These are phyloP conservation scores for Plantago coronopus DNA, from an alignment of 305 asterid genomes.

Conservation along the genomic window DNA sequence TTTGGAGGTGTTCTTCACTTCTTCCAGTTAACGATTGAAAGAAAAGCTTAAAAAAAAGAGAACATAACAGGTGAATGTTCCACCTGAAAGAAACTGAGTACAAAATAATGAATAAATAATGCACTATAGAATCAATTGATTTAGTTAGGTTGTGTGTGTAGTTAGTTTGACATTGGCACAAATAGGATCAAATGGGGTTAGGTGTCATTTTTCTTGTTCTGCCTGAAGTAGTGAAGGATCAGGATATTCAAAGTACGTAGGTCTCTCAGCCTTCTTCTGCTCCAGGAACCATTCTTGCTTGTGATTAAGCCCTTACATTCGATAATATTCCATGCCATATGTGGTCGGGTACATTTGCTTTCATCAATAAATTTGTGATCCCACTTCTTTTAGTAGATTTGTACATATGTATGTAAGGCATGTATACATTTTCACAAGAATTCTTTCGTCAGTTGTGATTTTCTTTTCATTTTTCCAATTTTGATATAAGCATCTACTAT, in stretches of 20 bases:
- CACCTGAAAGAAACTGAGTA: too few relatives aligned
- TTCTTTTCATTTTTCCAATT: background rate
- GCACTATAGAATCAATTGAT: background rate
- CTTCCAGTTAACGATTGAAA: too few relatives aligned
- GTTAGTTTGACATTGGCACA: background rate
- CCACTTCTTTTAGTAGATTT: too few relatives aligned
- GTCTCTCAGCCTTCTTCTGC: background rate
- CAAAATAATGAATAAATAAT: background rate
- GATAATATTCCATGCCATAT: too few relatives aligned
- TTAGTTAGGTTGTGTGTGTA: background rate
- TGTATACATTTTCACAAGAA: too few relatives aligned
- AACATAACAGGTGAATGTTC: background rate
- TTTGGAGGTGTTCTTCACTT: background rate
- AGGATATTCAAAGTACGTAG: background rate
- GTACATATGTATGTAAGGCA: too few relatives aligned
- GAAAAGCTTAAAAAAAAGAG: background rate
- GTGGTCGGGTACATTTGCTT: too few relatives aligned
- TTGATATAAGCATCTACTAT: background rate
- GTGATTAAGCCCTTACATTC: background rate
- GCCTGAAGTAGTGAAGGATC: background rate
- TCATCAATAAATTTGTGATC: too few relatives aligned
- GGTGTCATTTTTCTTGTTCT: background rate
- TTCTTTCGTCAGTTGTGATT: too few relatives aligned
- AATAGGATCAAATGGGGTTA: too few relatives aligned
- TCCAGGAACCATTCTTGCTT: background rate